Base-by-base conservation (phyloP, 805 yeast species). In the Scheffersomyces stipitis region DNA sequence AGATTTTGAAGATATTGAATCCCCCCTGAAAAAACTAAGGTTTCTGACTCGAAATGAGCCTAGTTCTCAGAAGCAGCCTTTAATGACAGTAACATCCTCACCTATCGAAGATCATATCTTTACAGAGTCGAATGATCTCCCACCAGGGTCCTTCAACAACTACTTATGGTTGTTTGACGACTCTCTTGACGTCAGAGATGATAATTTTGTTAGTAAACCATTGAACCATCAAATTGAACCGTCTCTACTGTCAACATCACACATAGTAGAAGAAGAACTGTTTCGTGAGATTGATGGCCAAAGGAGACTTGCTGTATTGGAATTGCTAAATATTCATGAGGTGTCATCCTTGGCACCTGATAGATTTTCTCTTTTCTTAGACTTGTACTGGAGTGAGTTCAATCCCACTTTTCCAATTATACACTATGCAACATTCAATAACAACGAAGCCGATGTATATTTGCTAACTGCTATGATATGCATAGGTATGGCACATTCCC, bases 401-500 rank as follows among this genome's bases (percentile, higher is more conserved):
- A 28, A 34, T 5, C 36, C 26, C 18, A 31, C 34, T 3, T 41
- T 33, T 26, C 45, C 45, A 9, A 18, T 41, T 12, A 34, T 41
- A 20, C 45, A 41, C 27, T 34, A 29, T 15, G 33, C 42, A 6
- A 38, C 45, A 3, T 41, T 41, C 33, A 31, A 26, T 15, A 13
- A 13, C n/a, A 26, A 26, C 28, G 14, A 13, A 5, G 14, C 14
- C n/a, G 23, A 40, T 27, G 22, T 33, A 5, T 28, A 31, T 16
- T 29, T 45, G 14, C 18, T 45, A 14, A 34, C 36, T 4, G 18
- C 37, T 13, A 42, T 45, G 33, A 32, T 45, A 17, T 31, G 26
- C 4, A 42, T 45, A 23, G 49, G 44, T 9, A 40, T 42, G 46
- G 46, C 42, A 4, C 40, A 42, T 31, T 36, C 44, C 8, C 24